Percentiles rank a stretch among this genome's conserved stretches.
These are phyloP conservation scores for Fusarium kyushuense DNA, from an alignment of 2,329 filamentous ascomycete genomes.

Conservation along the genomic window DNA sequence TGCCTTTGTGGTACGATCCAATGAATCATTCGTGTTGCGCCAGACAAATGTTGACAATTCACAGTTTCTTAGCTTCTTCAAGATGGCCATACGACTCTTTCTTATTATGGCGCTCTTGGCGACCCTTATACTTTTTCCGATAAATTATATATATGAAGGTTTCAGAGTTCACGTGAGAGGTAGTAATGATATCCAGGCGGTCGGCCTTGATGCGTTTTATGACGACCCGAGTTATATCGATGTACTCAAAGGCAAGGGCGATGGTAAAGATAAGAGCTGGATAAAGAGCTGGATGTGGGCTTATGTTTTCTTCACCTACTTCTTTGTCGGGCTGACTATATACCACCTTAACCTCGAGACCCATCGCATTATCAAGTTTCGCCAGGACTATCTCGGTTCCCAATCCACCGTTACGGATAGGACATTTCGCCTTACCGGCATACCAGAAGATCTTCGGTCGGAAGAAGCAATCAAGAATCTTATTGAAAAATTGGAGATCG, in stretches of 20 bases:
- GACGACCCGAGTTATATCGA: slow-evolving; percentile 29
- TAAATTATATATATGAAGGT: slow-evolving; percentile 75
- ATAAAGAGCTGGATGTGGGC: slow-evolving; percentile 80
- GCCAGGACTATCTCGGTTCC: slow-evolving; percentile 91
- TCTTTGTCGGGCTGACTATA: slow-evolving; percentile 85
- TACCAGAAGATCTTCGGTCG: slow-evolving; percentile 81
- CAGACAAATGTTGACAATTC: slow-evolving; percentile 28
- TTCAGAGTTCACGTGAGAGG: slow-evolving; percentile 9
- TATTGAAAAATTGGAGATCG: slow-evolving; percentile 88
- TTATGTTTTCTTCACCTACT: slow-evolving; percentile 93
- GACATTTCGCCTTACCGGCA: slow-evolving; percentile 90
- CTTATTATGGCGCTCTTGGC: slow-evolving; percentile 84
- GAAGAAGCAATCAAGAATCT: slow-evolving; percentile 88
- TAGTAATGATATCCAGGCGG: neutral
- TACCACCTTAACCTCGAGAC: slow-evolving; percentile 89
- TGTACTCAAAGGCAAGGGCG: slow-evolving; percentile 48
- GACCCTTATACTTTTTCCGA: slow-evolving; percentile 82
- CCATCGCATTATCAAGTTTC: slow-evolving; percentile 82
- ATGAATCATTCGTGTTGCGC: neutral
- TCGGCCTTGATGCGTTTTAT: slow-evolving; percentile 4
- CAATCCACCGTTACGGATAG: slow-evolving; percentile 97
- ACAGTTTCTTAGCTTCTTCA: slow-evolving; percentile 91
- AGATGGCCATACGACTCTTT: slow-evolving; percentile 90
- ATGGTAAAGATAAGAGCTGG: slow-evolving; percentile 52
- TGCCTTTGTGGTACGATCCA: slow-evolving; percentile 81